Base-by-base conservation (phyloP, 2,329 filamentous ascomycete genomes). In the Scopulariopsis brevicaulis region DNA sequence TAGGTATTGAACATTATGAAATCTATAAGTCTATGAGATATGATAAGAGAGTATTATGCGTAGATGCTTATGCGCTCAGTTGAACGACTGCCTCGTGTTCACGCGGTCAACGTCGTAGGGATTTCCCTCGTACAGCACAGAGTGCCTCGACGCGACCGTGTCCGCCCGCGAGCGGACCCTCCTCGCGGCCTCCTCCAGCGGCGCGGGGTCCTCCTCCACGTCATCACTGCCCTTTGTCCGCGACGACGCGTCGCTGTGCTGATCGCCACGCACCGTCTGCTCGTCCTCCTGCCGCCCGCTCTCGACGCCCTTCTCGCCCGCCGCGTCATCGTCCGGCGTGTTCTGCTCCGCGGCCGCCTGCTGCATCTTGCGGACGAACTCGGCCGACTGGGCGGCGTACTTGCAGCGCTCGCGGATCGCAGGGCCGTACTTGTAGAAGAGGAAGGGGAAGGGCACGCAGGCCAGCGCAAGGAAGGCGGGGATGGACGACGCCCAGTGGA, bases 401-500 rank as follows among this genome's bases (percentile, higher is more conserved):
- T 58, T 54, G 34, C 57, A 51, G 35, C 53, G 37, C 57, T 55
- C 53, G 28, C 57, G 52, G 37, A 58, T 59, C 14, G 28, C 25
- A 71, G 10, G 63, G 14, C 88, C 88, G 67, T 89, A 90, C 64
- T 80, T 84, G 73, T 88, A 89, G 70, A 93, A 89, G 18, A 93
- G 68, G 69, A 88, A 86, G 0, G 89, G 88, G 65, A 89, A 86
- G 0, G 89, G 87, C 20, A 90, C 74, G 69, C 87, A 91, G 12
- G 77, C 79, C 3, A 91, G 68, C 0, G 87, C 82, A 3, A 93
- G 74, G 72, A 93, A 92, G 0, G 84, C 89, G 0, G 87, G 88
- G 15, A 93, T 74, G 0, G 82, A 83, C 37, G 79, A 83, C 1
- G 86, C 89, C 89, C 88, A 92, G 72, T 91, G 86, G 58, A 87